These are phyloP conservation scores for Venturiaceae sp. DNA, from an alignment of 2,329 filamentous ascomycete genomes.

Conservation along the genomic window DNA sequence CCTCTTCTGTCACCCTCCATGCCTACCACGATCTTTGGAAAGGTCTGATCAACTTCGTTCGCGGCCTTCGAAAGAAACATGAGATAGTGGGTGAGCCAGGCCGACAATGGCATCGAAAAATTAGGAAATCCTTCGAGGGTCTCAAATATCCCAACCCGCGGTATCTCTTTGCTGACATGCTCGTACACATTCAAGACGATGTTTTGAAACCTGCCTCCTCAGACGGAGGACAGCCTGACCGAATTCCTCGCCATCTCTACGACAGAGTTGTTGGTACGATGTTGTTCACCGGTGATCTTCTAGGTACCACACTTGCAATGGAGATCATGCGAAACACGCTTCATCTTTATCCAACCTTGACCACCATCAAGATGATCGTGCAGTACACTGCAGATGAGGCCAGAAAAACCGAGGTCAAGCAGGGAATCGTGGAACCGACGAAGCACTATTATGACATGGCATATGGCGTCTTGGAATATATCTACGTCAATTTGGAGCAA, in stretches of 20 bases:
- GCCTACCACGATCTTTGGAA: constrained; percentile 1
- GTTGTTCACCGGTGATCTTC: background rate
- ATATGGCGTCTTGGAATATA: background rate
- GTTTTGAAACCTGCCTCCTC: background rate
- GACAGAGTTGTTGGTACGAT: constrained; percentile 1
- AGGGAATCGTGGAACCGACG: background rate
- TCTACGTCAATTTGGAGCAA: background rate
- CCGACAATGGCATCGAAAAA: background rate
- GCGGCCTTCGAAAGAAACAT: background rate
- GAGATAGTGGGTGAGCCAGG: background rate
- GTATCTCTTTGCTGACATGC: constrained; percentile 1
- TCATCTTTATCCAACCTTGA: background rate
- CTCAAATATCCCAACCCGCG: background rate
- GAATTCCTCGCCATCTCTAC: background rate
- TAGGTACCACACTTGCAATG: background rate
- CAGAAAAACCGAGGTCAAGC: background rate
- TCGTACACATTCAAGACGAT: background rate
- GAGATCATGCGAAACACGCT: background rate
- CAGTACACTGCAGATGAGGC: background rate
- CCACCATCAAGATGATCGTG: constrained; percentile 1
- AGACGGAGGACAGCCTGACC: background rate
- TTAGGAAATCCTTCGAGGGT: constrained; percentile 1
- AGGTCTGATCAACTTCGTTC: background rate
- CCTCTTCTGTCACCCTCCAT: background rate
- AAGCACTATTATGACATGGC: background rate